Conservation (phyloP, 2,329 filamentous ascomycete genomes). For the Cladophialophora psammophila region DNA sequence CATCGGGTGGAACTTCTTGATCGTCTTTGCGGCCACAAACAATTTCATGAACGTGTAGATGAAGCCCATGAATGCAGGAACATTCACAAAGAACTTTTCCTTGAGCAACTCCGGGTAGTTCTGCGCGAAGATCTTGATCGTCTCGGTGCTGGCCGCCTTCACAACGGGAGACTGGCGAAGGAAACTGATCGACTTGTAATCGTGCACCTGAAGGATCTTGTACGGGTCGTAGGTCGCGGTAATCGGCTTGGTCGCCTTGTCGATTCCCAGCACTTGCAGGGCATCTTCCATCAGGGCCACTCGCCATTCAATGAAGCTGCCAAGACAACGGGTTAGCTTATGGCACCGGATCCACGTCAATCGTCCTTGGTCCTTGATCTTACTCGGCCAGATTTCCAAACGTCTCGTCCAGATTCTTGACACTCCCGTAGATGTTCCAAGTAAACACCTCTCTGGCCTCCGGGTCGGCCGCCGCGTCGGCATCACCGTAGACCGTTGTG, state of each 20-base stretch:
- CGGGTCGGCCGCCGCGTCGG: conserved; percentile 41
- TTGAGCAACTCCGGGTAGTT: conserved; percentile 89
- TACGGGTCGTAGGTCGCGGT: conserved; percentile 81
- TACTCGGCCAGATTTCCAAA: conserved; percentile 85
- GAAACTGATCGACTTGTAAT: conserved; percentile 89
- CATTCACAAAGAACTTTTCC: conserved; percentile 96
- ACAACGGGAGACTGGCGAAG: conserved; percentile 79
- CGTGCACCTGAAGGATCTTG: conserved; percentile 91
- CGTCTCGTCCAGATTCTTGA: conserved; percentile 79
- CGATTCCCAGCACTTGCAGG: conserved; percentile 74
- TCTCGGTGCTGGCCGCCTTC: conserved; percentile 78
- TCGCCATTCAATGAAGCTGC: conserved; percentile 87
- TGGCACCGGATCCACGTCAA: neutral
- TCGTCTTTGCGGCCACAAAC: conserved; percentile 74
- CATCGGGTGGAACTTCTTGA: conserved; percentile 82
- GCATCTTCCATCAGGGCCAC: conserved; percentile 89
- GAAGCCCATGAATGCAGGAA: conserved; percentile 90
- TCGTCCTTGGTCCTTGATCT: conserved; percentile 43
- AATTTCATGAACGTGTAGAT: conserved; percentile 78
- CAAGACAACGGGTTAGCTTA: conserved; percentile 18
- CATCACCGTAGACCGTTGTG: conserved; percentile 69
- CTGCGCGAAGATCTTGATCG: conserved; percentile 79
- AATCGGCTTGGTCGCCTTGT: conserved; percentile 72
- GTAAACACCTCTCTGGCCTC: conserved; percentile 71
- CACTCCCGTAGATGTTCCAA: conserved; percentile 92